Conservation (phyloP, 1,284 basidiomycete species). For the Irpex sp. region DNA sequence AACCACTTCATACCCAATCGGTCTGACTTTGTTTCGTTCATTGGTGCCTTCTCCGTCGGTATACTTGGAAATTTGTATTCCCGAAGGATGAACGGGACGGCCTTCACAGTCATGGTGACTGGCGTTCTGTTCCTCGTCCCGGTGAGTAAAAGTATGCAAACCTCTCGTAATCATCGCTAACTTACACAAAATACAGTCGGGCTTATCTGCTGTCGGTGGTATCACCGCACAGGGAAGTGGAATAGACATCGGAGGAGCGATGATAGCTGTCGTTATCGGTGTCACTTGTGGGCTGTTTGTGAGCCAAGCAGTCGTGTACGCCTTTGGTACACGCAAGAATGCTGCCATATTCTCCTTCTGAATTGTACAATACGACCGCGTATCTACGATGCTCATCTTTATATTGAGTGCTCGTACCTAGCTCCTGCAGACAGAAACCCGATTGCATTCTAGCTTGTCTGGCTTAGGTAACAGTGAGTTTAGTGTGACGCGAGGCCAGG, state of each 20-base stretch:
- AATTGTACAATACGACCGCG: constrained; percentile 5
- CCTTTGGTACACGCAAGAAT: constrained; percentile 77
- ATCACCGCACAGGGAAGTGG: constrained; percentile 65
- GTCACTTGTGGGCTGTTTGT: constrained; percentile 90
- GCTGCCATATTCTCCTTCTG: constrained; percentile 81
- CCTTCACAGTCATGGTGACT: constrained; percentile 86
- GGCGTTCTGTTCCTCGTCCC: constrained; percentile 83
- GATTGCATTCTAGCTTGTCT: neutral
- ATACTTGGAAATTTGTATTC: constrained; percentile 82
- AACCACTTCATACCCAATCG: constrained; percentile 85
- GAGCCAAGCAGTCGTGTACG: constrained; percentile 82
- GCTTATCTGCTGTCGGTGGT: constrained; percentile 82
- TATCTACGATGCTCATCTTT: neutral
- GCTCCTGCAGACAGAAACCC: neutral
- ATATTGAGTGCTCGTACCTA: neutral
- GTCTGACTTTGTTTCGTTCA: constrained; percentile 79
- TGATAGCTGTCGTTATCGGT: constrained; percentile 86
- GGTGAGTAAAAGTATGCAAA: constrained; percentile 36
- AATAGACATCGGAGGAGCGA: constrained; percentile 73
- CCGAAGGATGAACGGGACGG: constrained; percentile 78
- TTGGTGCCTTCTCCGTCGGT: constrained; percentile 82
- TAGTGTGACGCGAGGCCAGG: neutral
- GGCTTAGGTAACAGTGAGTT: neutral
- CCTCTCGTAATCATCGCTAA: neutral
- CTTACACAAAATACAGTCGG: constrained; percentile 47